A percentile compares a stretch with the other conserved stretches of the same genome.
These are phyloP conservation scores for Acidiella bohemica DNA, from an alignment of 495 filamentous ascomycete species.

Conservation along the genomic window DNA sequence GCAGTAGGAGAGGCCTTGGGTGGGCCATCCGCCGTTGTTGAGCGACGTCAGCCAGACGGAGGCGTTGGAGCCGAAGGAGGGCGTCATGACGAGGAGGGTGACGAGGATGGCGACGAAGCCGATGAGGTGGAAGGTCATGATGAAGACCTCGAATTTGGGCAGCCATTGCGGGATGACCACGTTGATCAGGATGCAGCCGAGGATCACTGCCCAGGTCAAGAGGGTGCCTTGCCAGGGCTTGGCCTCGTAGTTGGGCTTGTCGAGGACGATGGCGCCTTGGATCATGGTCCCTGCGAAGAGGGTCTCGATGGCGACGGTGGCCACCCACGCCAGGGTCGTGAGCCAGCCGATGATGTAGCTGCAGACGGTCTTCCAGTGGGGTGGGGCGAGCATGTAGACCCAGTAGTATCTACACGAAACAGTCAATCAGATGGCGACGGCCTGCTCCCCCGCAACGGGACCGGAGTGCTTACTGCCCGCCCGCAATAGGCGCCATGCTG, in stretches of 20 bases:
- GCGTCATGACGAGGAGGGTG: constrained; percentile 15
- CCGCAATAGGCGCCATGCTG: constrained; percentile 21
- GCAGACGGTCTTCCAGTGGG: constrained; percentile 19
- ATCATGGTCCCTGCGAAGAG: constrained; percentile 19
- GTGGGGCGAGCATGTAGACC: constrained; percentile 24
- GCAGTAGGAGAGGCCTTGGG: constrained; percentile 17
- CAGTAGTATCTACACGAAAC: neutral
- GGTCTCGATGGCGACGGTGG: constrained; percentile 12
- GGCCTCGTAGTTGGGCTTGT: constrained; percentile 20
- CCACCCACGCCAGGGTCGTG: constrained; percentile 21
- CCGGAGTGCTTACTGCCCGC: constrained; percentile 30
- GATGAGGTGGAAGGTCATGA: constrained; percentile 16
- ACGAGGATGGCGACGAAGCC: constrained; percentile 19
- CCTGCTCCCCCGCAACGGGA: constrained; percentile 9
- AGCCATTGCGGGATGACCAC: constrained; percentile 15
- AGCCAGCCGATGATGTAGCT: constrained; percentile 27
- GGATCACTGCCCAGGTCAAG: constrained; percentile 18
- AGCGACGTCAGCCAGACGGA: constrained; percentile 10
- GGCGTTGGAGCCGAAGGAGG: neutral
- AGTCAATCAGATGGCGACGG: neutral
- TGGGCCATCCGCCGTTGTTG: constrained; percentile 17
- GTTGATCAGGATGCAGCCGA: constrained; percentile 19
- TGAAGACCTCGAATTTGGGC: constrained; percentile 16
- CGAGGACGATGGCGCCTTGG: constrained; percentile 20
- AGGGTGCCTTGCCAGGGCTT: constrained; percentile 24